phyloP scores from a whole-genome alignment of 1,284 basidiomycete species.

The Fomitopsis palustris region DNA sequence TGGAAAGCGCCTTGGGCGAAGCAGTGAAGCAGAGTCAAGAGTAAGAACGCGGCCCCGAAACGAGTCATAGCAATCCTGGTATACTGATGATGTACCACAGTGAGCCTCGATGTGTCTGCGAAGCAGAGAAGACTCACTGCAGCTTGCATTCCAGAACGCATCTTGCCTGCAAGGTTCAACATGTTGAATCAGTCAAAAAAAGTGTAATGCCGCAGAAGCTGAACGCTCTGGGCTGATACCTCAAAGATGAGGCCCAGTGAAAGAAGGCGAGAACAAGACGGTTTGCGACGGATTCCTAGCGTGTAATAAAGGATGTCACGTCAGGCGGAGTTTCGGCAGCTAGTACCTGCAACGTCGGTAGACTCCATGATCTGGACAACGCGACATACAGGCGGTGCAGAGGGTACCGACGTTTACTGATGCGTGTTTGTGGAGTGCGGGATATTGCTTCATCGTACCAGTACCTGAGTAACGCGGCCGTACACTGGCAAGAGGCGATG shows the following conservation, averaged over 20 bases:
- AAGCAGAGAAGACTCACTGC: background rate
- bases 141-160: background rate
- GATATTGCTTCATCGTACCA: background rate
- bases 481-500: background rate
- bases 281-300: background rate
- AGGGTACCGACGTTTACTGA: background rate
- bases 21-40: slow-evolving; percentile 32
- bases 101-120: background rate
- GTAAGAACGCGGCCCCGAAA: slow-evolving; percentile 44
- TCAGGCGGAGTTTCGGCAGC: background rate
- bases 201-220: background rate
- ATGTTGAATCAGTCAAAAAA: background rate
- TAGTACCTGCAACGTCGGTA: background rate
- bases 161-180: slow-evolving; percentile 6
- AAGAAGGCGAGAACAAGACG: background rate
- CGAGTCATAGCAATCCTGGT: slow-evolving; percentile 31
- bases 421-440: background rate
- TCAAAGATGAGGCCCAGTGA: background rate
- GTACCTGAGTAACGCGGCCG: background rate
- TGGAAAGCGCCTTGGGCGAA: slow-evolving; percentile 40
- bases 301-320: background rate
- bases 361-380: background rate
- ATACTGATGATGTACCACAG: slow-evolving; percentile 19
- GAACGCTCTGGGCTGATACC: background rate
- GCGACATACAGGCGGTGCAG: background rate